Percentiles rank a stretch among this genome's conserved stretches.
These are phyloP conservation scores for Lodderomyces margitis DNA, from an alignment of 1,139 yeast genomes.

Conservation along the genomic window DNA sequence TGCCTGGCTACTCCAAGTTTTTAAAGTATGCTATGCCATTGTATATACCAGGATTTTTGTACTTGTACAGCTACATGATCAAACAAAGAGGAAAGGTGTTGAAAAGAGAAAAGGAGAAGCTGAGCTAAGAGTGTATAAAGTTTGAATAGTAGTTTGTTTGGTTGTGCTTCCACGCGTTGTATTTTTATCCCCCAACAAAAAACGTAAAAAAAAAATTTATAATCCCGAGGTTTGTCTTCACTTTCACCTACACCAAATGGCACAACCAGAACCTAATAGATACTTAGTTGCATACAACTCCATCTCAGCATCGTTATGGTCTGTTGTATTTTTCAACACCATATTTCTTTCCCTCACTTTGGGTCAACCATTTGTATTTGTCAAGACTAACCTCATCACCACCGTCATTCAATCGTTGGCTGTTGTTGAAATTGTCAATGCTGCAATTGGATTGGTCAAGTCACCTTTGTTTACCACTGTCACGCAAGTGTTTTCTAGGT, in stretches of 20 bases:
- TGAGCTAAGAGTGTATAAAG: not conserved
- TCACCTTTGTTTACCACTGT: constrained; percentile 82
- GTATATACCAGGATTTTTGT: constrained; percentile 35
- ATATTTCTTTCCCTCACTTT: constrained; percentile 32
- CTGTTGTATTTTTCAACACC: constrained; percentile 42
- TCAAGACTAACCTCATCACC: constrained; percentile 56
- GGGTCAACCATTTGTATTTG: constrained; percentile 63
- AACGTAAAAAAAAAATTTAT: not conserved
- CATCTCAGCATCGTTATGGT: constrained; percentile 46
- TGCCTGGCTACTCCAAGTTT: constrained; percentile 22
- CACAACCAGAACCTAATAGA: constrained; percentile 26
- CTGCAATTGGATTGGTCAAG: constrained; percentile 73
- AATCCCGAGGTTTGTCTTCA: not conserved
- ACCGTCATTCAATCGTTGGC: constrained; percentile 82
- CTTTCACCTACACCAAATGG: not conserved
- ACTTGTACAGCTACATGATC: constrained; percentile 34
- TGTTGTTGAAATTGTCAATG: constrained; percentile 73
- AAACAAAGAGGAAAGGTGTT: constrained; percentile 28
- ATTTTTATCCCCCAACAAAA: not conserved
- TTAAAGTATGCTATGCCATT: constrained; percentile 26
- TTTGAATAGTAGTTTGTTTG: not conserved
- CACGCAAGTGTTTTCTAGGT: constrained; percentile 84
- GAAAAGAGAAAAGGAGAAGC: constrained; percentile 7
- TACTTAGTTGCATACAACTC: constrained; percentile 48
- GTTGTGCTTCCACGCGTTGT: no score